Evolutionary conservation across 495 filamentous ascomycete genomes (phyloP), one percentile per base, ranked within the genome.

Genomic region (Aspergillus sclerotiicarbonarius): DNA sequence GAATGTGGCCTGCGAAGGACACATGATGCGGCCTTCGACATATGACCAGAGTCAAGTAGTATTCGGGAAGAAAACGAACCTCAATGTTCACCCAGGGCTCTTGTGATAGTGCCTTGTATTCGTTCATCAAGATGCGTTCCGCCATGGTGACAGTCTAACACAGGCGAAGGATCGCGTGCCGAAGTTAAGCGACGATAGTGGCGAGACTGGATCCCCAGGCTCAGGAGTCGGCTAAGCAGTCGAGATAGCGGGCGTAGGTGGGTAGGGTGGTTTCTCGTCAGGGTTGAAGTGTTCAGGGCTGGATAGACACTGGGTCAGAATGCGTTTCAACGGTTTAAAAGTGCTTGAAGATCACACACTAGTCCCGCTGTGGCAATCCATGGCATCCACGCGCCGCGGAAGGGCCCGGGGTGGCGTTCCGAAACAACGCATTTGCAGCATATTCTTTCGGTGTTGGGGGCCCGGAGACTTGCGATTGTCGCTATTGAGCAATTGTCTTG

Each of bases 11-110:
- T 20, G 7, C 20, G n/a, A 49, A 7, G 32, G 44, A 8, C 8
- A 18, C 21, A 18, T 31, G 35, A 44, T 35, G 10, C 12, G 5
- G 16, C 2, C 8, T 31, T 43, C 6, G 12, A 13, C 3, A 13
- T 25, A 6, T 20, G 7, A 13, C 7, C 8, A n/a, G 20, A 6
- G 10, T 4, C 4, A 29, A 8, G 46, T 4, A 29, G 20, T 6
- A 15, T 8, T 25, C 20, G 2, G 19, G 29, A 45, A 57, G 35
- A 51, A 30, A 20, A 71, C 83, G 62, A 71, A 90, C 89, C 76
- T 91, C 86, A 62, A 96, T 88, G 65, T 96, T 83, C 30, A 95
- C 90, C 94, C 94, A 98, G 63, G 89, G 88, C 79, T 98, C 93
- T 65, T 91, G 86, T 10, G 83, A 79, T 8, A 97, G 82, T 15